Percentiles rank a stretch among this genome's conserved stretches.
Conservation (phyloP, 2,329 filamentous ascomycete species). For the Parascedosporium putredinis region DNA sequence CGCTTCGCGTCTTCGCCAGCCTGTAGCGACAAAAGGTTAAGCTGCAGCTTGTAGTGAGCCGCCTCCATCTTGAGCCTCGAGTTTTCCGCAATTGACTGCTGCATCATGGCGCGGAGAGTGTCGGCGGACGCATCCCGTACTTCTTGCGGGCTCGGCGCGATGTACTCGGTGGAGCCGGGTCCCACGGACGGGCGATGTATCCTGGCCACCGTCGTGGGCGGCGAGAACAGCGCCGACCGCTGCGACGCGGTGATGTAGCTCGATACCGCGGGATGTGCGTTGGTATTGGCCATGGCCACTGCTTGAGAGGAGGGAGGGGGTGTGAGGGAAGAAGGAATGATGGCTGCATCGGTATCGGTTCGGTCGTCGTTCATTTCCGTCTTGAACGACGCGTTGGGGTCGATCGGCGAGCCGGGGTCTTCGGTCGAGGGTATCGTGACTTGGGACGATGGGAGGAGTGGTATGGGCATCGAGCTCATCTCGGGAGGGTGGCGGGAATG, state of each 20-base stretch:
- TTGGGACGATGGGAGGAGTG: constrained; percentile 31
- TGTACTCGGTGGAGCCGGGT: constrained; percentile 28
- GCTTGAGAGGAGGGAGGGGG: constrained; percentile 7
- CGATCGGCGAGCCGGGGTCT: constrained; percentile 40
- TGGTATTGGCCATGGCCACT: constrained; percentile 12
- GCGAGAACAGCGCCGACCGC: constrained; percentile 39
- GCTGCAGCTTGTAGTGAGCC: constrained; percentile 84
- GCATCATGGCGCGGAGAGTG: constrained; percentile 46
- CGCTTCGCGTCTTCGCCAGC: constrained; percentile 77
- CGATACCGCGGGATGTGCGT: constrained; percentile 16
- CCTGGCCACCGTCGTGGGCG: constrained; percentile 25
- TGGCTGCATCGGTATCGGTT: constrained; percentile 40
- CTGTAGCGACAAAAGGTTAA: constrained; percentile 73
- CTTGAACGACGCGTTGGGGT: constrained; percentile 37
- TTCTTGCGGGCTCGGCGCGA: constrained; percentile 36
- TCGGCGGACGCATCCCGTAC: constrained; percentile 42
- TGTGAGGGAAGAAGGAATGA: constrained; percentile 32
- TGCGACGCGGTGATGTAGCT: constrained; percentile 23
- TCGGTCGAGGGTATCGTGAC: constrained; percentile 49
- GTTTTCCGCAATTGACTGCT: constrained; percentile 44
- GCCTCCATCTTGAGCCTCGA: constrained; percentile 65
- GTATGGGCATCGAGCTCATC: background rate
- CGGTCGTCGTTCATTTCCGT: constrained; percentile 41
- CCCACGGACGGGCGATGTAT: background rate
- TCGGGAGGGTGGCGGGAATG: constrained; percentile 7